phyloP scores from a whole-genome alignment of 768 basidiomycete genomes.

The Infundibulicybe gibba region DNA sequence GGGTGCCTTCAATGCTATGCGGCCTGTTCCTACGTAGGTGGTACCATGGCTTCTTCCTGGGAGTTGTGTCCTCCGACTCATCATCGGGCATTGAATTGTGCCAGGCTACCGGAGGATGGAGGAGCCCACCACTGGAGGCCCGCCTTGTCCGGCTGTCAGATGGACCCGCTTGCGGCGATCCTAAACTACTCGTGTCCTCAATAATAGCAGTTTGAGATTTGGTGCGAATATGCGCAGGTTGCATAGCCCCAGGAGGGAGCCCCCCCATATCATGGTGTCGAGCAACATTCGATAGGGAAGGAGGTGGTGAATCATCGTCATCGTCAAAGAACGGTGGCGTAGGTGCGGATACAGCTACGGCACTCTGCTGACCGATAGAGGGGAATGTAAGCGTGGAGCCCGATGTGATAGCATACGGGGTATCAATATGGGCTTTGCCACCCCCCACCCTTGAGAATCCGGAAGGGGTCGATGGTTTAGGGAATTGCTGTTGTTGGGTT shows the following conservation, averaged over 20 bases:
- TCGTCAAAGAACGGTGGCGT: slow-evolving; percentile 18
- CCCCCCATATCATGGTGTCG: slow-evolving; percentile 26
- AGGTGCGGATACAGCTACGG: slow-evolving; percentile 4
- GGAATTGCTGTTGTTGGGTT: slow-evolving; percentile 6
- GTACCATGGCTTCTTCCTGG: slow-evolving; percentile 72
- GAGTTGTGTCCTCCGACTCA: slow-evolving; percentile 33
- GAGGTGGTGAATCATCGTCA: slow-evolving; percentile 44
- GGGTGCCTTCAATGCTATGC: slow-evolving; percentile 52
- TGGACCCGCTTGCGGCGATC: too few relatives aligned
- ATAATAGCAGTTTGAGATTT: slow-evolving; percentile 84
- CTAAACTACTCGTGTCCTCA: slow-evolving; percentile 46
- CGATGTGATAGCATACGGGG: slow-evolving; percentile 75
- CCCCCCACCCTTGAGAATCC: slow-evolving; percentile 91
- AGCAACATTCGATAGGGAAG: slow-evolving; percentile 48
- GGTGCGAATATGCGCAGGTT: slow-evolving; percentile 64
- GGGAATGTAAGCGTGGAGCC: slow-evolving; percentile 67
- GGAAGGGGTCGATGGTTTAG: slow-evolving; percentile 27
- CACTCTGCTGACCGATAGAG: slow-evolving; percentile 48
- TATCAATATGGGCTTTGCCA: slow-evolving; percentile 80
- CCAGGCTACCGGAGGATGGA: slow-evolving; percentile 14
- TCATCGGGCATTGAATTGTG: slow-evolving; percentile 16
- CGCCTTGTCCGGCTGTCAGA: too few relatives aligned
- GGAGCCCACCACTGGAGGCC: slow-evolving; percentile 8
- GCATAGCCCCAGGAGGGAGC: slow-evolving; percentile 62
- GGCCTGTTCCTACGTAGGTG: slow-evolving; percentile 55